Conservation (phyloP, 768 basidiomycete genomes). For the Leccinum broughii region DNA sequence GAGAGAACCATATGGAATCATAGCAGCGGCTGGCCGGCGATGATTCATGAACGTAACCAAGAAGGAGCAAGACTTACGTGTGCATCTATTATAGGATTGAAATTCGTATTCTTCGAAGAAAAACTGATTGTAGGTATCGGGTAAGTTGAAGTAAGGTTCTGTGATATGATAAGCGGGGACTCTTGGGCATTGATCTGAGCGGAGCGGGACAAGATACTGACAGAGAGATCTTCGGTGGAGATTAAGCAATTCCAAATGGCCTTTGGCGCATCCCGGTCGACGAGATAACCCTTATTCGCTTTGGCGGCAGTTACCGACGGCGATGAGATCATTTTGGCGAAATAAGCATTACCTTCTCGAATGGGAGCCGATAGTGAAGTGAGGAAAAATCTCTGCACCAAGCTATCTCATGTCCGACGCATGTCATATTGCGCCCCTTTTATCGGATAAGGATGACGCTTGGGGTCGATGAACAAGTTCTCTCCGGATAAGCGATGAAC, state of each 20-base stretch:
- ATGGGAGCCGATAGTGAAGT: constrained; percentile 79
- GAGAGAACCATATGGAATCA: constrained; percentile 74
- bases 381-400: constrained; percentile 78
- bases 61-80: constrained; percentile 56
- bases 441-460: constrained; percentile 80
- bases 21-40: constrained; percentile 63
- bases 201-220: constrained; percentile 32
- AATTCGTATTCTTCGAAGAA: constrained; percentile 98
- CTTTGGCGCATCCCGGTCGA: constrained; percentile 96
- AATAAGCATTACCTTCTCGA: constrained; percentile 72
- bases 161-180: constrained; percentile 77
- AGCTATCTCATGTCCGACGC: constrained; percentile 83
- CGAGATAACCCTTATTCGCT: constrained; percentile 74
- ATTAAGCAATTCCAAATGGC: constrained; percentile 92
- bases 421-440: constrained; percentile 78
- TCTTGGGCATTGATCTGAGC: constrained; percentile 69
- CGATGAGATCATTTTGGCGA: not conserved
- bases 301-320: constrained; percentile 14
- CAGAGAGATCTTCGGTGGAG: constrained; percentile 66
- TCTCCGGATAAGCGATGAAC: not conserved
- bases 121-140: constrained; percentile 92
- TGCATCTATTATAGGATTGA: constrained; percentile 72
- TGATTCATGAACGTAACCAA: constrained; percentile 20
- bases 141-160: constrained; percentile 92
- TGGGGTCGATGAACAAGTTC: constrained; percentile 6